These are phyloP conservation scores for Saccharomyces hybrid DNA, from an alignment of 1,139 yeast species.

Conservation along the genomic window DNA sequence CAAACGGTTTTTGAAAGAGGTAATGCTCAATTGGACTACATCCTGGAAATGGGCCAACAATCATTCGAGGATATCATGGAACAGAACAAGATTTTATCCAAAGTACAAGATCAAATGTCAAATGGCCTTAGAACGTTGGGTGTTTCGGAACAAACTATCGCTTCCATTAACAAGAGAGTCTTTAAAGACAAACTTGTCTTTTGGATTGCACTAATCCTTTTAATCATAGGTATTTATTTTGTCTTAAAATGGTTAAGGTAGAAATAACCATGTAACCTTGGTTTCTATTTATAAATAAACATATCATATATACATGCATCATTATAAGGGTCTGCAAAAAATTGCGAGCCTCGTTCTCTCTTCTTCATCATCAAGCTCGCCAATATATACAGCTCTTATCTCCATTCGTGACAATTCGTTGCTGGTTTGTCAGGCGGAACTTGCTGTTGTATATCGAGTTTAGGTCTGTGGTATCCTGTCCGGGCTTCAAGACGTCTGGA, in stretches of 20 bases:
- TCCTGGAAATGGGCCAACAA: constrained; percentile 79
- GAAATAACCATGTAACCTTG: constrained; percentile 1
- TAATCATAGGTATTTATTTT: constrained; percentile 62
- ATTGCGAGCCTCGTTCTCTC: background rate
- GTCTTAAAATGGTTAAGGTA: constrained; percentile 60
- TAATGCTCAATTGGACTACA: constrained; percentile 76
- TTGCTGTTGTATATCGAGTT: constrained; percentile 34
- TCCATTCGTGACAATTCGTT: constrained; percentile 56
- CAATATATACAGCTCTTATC: constrained; percentile 60
- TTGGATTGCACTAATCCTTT: constrained; percentile 61
- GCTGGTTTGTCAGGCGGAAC: constrained; percentile 45
- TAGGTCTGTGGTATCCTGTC: constrained; percentile 12
- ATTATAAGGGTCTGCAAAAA: background rate
- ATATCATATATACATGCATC: constrained; percentile 2
- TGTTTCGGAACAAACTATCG: constrained; percentile 76
- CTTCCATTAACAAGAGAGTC: constrained; percentile 76
- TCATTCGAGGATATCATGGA: constrained; percentile 82
- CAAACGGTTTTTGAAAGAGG: constrained; percentile 59
- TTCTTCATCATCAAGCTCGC: constrained; percentile 6
- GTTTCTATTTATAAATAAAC: constrained; percentile 1
- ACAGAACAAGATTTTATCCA: constrained; percentile 65
- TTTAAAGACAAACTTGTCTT: constrained; percentile 83
- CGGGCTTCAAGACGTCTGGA: constrained; percentile 55
- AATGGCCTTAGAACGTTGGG: constrained; percentile 75
- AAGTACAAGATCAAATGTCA: constrained; percentile 57